Percentiles rank a stretch among this genome's conserved stretches.
Conservation (phyloP, 2,329 filamentous ascomycete genomes). For the Cercospora janseana region DNA sequence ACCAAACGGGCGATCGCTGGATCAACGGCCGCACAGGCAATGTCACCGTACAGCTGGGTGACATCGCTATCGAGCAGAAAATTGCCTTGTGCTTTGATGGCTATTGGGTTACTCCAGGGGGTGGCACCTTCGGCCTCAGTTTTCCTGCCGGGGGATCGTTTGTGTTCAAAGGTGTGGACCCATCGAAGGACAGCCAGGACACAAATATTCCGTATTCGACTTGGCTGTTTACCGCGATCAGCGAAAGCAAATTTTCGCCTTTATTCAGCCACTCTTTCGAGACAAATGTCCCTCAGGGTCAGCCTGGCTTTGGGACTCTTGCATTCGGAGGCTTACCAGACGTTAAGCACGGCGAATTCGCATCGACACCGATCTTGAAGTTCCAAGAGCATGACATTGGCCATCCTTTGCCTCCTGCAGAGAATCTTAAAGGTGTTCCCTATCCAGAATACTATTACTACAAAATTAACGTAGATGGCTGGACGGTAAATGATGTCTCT, state of each 20-base stretch:
- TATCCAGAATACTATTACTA: neutral
- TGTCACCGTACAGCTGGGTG: neutral
- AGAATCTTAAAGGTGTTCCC: neutral
- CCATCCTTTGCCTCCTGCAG: neutral
- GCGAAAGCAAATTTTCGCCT: neutral
- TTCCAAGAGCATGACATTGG: neutral
- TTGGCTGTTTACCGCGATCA: neutral
- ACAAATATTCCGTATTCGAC: neutral
- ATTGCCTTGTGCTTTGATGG: neutral
- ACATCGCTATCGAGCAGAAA: neutral
- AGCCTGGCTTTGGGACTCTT: neutral
- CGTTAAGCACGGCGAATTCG: neutral
- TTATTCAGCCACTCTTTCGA: neutral
- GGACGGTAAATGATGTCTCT: neutral
- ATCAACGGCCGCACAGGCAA: neutral
- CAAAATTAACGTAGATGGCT: neutral
- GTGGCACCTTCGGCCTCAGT: neutral
- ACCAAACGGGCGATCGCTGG: neutral
- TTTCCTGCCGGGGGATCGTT: neutral
- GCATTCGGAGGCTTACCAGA: neutral
- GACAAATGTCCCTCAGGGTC: neutral
- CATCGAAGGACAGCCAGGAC: neutral
- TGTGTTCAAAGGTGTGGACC: neutral
- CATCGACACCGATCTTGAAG: neutral
- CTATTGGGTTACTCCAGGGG: neutral